phyloP scores from a whole-genome alignment of 192 early-diverging fungal genomes.

The Umbelopsis ramanniana region DNA sequence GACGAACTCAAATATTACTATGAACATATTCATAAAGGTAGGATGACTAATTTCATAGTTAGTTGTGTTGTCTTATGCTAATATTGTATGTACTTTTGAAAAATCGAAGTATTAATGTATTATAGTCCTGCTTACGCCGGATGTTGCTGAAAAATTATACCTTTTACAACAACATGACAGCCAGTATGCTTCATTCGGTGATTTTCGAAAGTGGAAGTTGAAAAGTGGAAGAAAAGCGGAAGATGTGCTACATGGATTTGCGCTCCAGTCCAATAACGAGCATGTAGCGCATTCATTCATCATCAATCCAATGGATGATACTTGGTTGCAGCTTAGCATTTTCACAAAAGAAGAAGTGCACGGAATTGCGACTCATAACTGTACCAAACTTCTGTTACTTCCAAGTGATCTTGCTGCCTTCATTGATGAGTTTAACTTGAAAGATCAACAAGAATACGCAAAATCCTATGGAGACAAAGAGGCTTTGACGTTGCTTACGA shows the following conservation, averaged over 20 bases:
- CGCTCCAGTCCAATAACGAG: not conserved
- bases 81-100: no score
- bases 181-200: not conserved
- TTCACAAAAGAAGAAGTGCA: not conserved
- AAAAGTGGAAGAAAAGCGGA: not conserved
- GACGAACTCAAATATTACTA: no score
- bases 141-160: not conserved
- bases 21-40: no score
- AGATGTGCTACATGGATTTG: not conserved
- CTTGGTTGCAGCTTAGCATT: not conserved
- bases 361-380: not conserved
- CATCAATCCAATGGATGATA: not conserved
- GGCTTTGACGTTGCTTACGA: not conserved
- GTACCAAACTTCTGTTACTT: not conserved
- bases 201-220: not conserved
- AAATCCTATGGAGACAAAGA: not conserved
- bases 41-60: no score
- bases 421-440: not conserved
- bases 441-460: not conserved
- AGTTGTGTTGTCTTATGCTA: no score
- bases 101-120: not conserved
- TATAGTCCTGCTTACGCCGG: not conserved
- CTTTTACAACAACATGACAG: not conserved
- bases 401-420: not conserved
- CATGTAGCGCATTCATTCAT: not conserved